phyloP scores from a whole-genome alignment of 2,329 filamentous ascomycete genomes.

The Cytospora leucostoma region DNA sequence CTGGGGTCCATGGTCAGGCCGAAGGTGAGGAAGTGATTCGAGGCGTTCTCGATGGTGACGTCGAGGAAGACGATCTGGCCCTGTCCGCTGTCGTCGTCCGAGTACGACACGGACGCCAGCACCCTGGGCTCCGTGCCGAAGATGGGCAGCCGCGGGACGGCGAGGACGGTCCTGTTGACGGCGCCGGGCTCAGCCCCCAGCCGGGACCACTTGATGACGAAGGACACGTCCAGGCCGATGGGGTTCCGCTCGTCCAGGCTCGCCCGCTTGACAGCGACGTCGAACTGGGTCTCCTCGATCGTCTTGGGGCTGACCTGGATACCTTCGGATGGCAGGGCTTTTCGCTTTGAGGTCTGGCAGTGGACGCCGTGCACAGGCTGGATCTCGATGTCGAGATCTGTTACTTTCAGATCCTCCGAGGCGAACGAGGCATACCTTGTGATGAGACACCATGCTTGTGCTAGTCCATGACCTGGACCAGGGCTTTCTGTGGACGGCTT shows the following conservation, averaged over 20 bases:
- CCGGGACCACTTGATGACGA: slow-evolving; percentile 78
- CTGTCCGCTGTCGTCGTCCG: slow-evolving; percentile 34
- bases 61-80: slow-evolving; percentile 48
- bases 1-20: slow-evolving; percentile 88
- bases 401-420: slow-evolving; percentile 65
- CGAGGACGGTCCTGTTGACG: slow-evolving; percentile 67
- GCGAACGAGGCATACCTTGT: slow-evolving; percentile 78
- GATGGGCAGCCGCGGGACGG: slow-evolving; percentile 77
- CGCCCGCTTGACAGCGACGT: slow-evolving; percentile 72
- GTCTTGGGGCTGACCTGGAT: slow-evolving; percentile 63
- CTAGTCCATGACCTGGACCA: slow-evolving; percentile 57
- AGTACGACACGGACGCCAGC: slow-evolving; percentile 59
- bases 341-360: slow-evolving; percentile 51
- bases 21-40: slow-evolving; percentile 92
- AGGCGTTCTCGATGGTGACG: slow-evolving; percentile 85
- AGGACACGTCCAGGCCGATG: slow-evolving; percentile 70
- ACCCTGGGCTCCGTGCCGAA: slow-evolving; percentile 86
- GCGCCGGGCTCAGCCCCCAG: slow-evolving; percentile 37
- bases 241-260: slow-evolving; percentile 81
- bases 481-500: slow-evolving; percentile 32
- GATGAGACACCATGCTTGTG: slow-evolving; percentile 78
- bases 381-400: slow-evolving; percentile 60
- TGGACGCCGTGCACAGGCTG: slow-evolving; percentile 55
- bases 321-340: slow-evolving; percentile 44
- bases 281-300: slow-evolving; percentile 72